Base-by-base conservation (phyloP, 2,329 filamentous ascomycete species). In the Pezicula neosporulosa region DNA sequence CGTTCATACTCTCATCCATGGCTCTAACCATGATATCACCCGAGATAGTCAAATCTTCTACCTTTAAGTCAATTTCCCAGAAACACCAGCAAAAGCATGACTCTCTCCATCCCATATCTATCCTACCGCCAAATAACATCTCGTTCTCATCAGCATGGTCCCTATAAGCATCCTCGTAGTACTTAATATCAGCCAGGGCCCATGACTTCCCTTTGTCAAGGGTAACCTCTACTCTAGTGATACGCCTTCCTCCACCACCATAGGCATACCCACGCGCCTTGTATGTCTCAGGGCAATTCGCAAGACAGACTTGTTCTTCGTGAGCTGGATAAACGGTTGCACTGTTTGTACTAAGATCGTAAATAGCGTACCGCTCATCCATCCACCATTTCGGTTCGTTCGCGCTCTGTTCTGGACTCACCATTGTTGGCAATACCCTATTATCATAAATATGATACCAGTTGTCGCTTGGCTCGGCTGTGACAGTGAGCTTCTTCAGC, bases 381-480 rank as follows among this genome's bases (percentile, higher is more conserved):
- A 76, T 86, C 92, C 92, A 97, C 73, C 85, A 89, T 19, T 86
- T 81, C 0, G 83, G 81, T 48, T 91, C 76, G 56, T 87, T 81
- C 2, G 85, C 85, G 52, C 89, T 86, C 65, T 87, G 85, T 59
- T 96, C 90, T 0, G 92, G 90, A 10, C 85, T 86, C 15, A 96
- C 78, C 79, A 85, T 92, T 0, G 90, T 96, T 58, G 92, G 92
- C 37, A 97, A 72, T 1, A 97, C 90, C 52, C 90, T 77, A 66
- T 97, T 97, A 67, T 97, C 92, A 68, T 94, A 92, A 56, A 95
- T 90, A 68, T 97, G 92, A 63, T 96, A 96, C 90, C 90, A 96
- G 64, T 95, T 96, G 56, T 93, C 86, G 64, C 90, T 96, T 0
- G 91, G 90, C 21, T 78, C 75, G 9, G 85, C 80, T 0, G 90